Percentiles rank a stretch among this genome's conserved stretches.
Evolutionary conservation across 2,329 filamentous ascomycete genomes (phyloP).

Genomic region (Sporothrix humicola): DNA sequence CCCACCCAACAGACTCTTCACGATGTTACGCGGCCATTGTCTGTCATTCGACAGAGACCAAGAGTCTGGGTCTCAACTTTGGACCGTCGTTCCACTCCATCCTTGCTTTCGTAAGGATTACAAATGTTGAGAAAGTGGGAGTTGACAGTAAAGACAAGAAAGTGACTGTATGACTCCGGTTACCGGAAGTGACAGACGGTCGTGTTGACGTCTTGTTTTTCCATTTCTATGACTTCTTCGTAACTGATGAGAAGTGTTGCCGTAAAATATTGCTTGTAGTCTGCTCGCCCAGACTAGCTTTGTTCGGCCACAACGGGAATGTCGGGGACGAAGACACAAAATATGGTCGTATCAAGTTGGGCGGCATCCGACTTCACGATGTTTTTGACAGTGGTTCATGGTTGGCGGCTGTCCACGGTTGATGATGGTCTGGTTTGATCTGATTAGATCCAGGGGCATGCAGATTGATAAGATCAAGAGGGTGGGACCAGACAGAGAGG

Average conservation of each 20-base stretch:
- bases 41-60: too few species aligned
- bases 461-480: conserved; percentile 22
- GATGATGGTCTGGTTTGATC: conserved; percentile 20
- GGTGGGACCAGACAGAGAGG: background rate
- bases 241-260: too few species aligned
- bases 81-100: background rate
- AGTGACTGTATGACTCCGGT: background rate
- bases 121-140: background rate
- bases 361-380: too few species aligned
- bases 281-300: too few species aligned
- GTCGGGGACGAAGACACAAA: too few species aligned
- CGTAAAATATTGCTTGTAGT: too few species aligned
- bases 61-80: background rate
- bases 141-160: background rate
- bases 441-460: conserved; percentile 16
- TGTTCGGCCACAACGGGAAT: too few species aligned
- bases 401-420: background rate
- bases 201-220: background rate
- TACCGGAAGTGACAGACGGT: background rate
- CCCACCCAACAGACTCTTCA: background rate
- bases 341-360: too few species aligned
- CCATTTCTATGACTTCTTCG: background rate
- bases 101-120: background rate
- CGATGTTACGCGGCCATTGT: background rate
- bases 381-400: too few species aligned